These are phyloP conservation scores for Pyrenophora tritici-repentis DNA, from an alignment of 2,329 filamentous ascomycete genomes.

Conservation along the genomic window DNA sequence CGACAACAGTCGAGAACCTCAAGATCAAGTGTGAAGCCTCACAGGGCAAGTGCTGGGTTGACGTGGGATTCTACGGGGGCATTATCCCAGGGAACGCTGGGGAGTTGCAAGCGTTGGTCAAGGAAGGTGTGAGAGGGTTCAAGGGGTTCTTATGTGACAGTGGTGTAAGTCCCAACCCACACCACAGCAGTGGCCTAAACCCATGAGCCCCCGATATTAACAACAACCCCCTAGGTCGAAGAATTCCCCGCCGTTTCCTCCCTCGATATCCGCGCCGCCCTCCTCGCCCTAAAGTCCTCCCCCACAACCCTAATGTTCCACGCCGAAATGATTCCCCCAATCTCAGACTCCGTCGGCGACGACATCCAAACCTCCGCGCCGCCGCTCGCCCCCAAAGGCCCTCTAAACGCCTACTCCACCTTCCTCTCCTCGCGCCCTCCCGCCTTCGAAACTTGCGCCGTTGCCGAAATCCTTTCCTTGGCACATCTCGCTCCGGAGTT, in stretches of 20 bases:
- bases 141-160: slow-evolving; percentile 98
- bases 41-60: slow-evolving; percentile 90
- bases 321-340: slow-evolving; percentile 95
- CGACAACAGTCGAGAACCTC: slow-evolving; percentile 82
- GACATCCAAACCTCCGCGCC: slow-evolving; percentile 71
- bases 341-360: slow-evolving; percentile 78
- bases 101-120: slow-evolving; percentile 78
- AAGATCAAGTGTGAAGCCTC: slow-evolving; percentile 85
- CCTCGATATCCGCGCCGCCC: slow-evolving; percentile 76
- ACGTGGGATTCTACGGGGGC: slow-evolving; percentile 97
- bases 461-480: slow-evolving; percentile 82
- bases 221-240: slow-evolving; percentile 66
- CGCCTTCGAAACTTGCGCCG: slow-evolving; percentile 86
- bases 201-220: too few species aligned
- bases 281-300: slow-evolving; percentile 77
- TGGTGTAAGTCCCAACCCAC: too few species aligned
- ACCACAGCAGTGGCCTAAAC: too few species aligned
- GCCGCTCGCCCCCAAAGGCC: slow-evolving; percentile 71
- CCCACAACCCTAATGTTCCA: slow-evolving; percentile 98
- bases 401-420: slow-evolving; percentile 79
- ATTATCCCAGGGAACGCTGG: slow-evolving; percentile 86
- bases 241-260: slow-evolving; percentile 93
- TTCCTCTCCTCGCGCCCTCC: slow-evolving; percentile 91
- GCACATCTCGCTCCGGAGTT: slow-evolving; percentile 80
- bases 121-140: slow-evolving; percentile 88